Base-by-base conservation (phyloP, 805 yeast species). In the Saccharomycopsis sp. region DNA sequence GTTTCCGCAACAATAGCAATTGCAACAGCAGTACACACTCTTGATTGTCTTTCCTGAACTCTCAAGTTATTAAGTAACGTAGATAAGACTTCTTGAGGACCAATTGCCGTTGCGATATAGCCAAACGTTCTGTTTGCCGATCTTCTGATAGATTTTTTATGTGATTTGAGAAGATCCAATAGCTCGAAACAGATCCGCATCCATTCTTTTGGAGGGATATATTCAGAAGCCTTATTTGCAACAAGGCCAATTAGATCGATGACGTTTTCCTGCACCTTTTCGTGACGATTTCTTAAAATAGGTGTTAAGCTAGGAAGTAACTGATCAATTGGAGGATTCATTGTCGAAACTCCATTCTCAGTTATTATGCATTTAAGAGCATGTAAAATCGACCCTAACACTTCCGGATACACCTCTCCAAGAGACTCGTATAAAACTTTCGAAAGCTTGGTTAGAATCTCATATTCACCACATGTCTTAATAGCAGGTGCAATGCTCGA, bases 11-110 rank as follows among this genome's bases (percentile, higher is more conserved):
- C 96, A 64, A 94, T 91, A 42, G 96, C 99, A 64, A 94, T 89
- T 0, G 99, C 99, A 47, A 94, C 97, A 3, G 99, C 97, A 0
- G 98, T 90, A 70, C 97, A 93, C 7, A 94, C 97, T 68, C 99
- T 85, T 49, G 89, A 77, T 72, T 94, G 99, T 68, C 99, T 87
- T 68, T 94, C 98, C 69, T 93, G 98, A 5, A 92, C 96, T 60
- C 89, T 80, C 64, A 94, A 75, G 65, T 93, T 93, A 65, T 88
- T 89, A 58, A 94, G 72, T 42, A 94, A 74, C 58, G 96, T 86
- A 0, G 86, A 92, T 20, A 94, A 71, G 2, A 94, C 96, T 69
- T 94, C 98, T 62, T 89, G 94, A 0, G 99, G 99, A 0, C 99
- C 99, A 54, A 94, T 86, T 0, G 96, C 96, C 62, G 81, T 82